phyloP scores from a whole-genome alignment of 257 asterid species.

The Solanum neorickii region DNA sequence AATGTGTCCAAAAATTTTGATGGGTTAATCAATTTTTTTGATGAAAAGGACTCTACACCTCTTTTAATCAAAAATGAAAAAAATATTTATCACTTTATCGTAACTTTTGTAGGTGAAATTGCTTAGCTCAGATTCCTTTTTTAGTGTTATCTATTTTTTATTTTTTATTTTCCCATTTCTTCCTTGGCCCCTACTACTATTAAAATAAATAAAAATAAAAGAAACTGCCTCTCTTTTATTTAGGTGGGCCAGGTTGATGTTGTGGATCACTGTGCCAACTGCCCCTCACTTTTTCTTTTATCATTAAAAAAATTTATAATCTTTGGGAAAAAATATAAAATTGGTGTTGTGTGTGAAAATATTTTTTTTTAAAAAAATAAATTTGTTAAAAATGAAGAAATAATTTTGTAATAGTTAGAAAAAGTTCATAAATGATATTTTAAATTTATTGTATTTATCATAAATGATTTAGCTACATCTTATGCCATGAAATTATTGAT shows the following conservation, averaged over 20 bases:
- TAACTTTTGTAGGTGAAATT: background rate
- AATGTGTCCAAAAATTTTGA: no score
- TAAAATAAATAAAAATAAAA: background rate
- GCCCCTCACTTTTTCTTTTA: background rate
- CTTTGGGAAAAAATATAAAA: no score
- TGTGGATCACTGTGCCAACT: background rate
- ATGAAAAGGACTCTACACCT: rapidly evolving
- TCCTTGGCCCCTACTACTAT: background rate
- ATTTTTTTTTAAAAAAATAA: no score
- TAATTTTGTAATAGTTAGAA: no score
- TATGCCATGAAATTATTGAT: no score
- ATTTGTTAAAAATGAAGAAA: no score
- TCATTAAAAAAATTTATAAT: no score
- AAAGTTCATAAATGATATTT: no score
- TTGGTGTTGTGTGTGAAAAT: no score
- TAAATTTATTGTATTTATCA: background rate
- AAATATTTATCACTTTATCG: no score
- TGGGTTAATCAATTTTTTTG: background rate
- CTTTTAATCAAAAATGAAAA: no score
- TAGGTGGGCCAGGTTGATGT: background rate
- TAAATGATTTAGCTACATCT: no score
- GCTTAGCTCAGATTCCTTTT: background rate
- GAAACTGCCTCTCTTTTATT: background rate
- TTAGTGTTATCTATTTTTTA: background rate
- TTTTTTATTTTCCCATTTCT: background rate